Evolutionary conservation across 176 grass and related monocot genomes (phyloP), one percentile per base, ranked within the genome.

Genomic region (Juncus effusus): DNA sequence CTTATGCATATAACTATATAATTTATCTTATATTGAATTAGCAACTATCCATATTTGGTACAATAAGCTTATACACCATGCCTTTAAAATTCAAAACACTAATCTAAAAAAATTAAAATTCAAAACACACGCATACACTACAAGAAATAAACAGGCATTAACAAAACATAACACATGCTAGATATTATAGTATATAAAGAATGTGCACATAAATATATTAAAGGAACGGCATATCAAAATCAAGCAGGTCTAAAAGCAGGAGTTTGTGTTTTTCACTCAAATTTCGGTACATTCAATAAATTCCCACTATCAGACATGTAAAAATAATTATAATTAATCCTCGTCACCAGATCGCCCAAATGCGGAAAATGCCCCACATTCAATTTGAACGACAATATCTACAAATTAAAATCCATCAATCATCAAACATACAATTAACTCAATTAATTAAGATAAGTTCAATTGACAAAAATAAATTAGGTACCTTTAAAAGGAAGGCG

Each of bases 371-470:
- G 93, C n/a, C 93, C 88, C 12, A 97, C 88, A 19, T 86, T 89
- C 14, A 97, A 87, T 78, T 92, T 97, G 77, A 97, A 92, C 40
- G 93, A 97, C 13, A 97, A 72, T 59, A 97, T 97, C 93, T 97
- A 77, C 60, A 75, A 3, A 55, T 59, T 40, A n/a, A n/a, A n/a
- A n/a, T n/a, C n/a, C n/a, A n/a, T n/a, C n/a, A n/a, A n/a, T n/a
- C 19, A 15, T 10, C 54, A 51, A 58, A 36, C 11, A 0, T 63
- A 36, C n/a, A 69, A 51, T 62, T 13, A 67, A 59, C 15, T 3
- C 35, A 41, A 54, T 63, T 14, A 41, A 41, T 2, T n/a, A n/a
- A n/a, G n/a, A n/a, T n/a, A n/a, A n/a, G n/a, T n/a, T 47, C 12
- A 36, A 79, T 13, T 8, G 11, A 57, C 47, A 4, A 52, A 38